Evolutionary conservation across 1,284 basidiomycete genomes (phyloP).

Genomic region (Chondrostereum purpureum): DNA sequence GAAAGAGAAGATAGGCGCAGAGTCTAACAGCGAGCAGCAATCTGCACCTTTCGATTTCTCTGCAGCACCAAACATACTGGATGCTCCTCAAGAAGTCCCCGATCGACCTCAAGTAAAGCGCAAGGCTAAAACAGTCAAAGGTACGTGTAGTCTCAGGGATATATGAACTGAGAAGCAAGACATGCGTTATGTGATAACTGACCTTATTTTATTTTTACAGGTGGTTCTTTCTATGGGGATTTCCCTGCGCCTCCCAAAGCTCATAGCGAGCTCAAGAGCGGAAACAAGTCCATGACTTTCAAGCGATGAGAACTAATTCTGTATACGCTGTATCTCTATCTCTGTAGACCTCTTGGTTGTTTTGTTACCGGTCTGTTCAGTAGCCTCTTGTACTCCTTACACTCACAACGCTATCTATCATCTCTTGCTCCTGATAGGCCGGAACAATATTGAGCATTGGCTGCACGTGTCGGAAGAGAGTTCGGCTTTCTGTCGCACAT

Average conservation of each 20-base stretch:
- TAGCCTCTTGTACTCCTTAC: too few relatives aligned
- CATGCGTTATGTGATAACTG: conserved; percentile 1
- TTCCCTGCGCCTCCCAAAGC: conserved; percentile 66
- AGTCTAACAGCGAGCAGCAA: conserved; percentile 16
- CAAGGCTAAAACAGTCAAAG: conserved; percentile 40
- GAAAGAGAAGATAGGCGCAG: conserved; percentile 17
- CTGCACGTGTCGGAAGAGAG: too few relatives aligned
- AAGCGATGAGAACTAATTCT: conserved; percentile 32
- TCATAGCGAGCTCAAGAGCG: conserved; percentile 59
- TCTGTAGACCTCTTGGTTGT: too few relatives aligned
- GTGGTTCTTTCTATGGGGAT: conserved; percentile 41
- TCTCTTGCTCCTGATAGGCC: too few relatives aligned
- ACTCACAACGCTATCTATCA: too few relatives aligned
- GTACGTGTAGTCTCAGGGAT: conserved; percentile 23
- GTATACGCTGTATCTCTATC: too few relatives aligned
- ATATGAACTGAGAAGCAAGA: conserved; percentile 10
- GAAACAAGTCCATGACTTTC: conserved; percentile 69
- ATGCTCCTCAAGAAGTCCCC: conserved; percentile 42
- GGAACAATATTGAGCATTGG: too few relatives aligned
- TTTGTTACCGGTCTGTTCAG: too few relatives aligned
- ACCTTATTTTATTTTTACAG: conserved; percentile 21
- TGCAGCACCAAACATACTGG: conserved; percentile 70
- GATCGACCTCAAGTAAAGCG: conserved; percentile 27
- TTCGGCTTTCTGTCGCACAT: too few relatives aligned
- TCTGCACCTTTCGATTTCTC: conserved; percentile 69